phyloP scores from a whole-genome alignment of 2,329 filamentous ascomycete genomes.

The Nemania diffusa region DNA sequence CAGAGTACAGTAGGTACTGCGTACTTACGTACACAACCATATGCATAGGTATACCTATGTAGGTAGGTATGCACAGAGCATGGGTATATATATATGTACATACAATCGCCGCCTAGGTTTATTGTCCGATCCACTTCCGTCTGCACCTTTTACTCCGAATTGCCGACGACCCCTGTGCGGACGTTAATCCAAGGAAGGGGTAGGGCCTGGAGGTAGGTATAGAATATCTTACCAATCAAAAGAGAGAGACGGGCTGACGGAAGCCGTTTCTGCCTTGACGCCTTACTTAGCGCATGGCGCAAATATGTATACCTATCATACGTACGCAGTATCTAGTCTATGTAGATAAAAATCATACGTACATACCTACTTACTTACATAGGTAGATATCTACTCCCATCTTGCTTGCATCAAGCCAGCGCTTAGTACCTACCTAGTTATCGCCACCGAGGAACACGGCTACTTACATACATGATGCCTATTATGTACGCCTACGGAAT shows the following conservation, averaged over 20 bases:
- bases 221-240: background rate
- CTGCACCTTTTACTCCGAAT: conserved; percentile 13
- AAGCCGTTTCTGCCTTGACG: conserved; percentile 29
- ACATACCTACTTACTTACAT: no score
- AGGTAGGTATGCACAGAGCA: background rate
- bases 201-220: background rate
- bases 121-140: conserved; percentile 8
- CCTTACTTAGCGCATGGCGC: conserved; percentile 2
- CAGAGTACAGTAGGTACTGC: no score
- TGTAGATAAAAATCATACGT: no score
- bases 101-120: background rate
- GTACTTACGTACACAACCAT: no score
- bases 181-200: background rate
- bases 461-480: background rate
- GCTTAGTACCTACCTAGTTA: background rate
- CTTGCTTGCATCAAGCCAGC: conserved; percentile 14
- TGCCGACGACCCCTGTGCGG: conserved; percentile 23
- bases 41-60: no score
- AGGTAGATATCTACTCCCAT: background rate
- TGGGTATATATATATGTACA: background rate
- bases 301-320: background rate
- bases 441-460: background rate
- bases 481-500: no score
- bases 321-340: no score
- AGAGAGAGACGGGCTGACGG: conserved; percentile 23